Evolutionary conservation across 768 basidiomycete species (phyloP).

Genomic region (Daedaleopsis nitida): DNA sequence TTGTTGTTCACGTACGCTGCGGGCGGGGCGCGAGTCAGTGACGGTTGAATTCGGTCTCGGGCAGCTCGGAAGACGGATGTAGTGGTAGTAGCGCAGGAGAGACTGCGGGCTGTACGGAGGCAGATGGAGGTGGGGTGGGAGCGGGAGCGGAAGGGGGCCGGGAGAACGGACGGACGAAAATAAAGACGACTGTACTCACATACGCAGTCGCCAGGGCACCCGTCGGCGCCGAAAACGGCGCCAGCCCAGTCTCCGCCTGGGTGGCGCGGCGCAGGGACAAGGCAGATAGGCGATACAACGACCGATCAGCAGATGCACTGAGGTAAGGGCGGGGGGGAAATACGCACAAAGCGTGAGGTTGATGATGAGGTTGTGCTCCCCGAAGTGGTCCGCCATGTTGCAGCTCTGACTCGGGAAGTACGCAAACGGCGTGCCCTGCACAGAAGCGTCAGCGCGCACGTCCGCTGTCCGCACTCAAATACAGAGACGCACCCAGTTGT

Average conservation of each 20-base stretch:
- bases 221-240: slow-evolving; percentile 42
- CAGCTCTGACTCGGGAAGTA: slow-evolving; percentile 7
- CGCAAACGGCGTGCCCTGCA: slow-evolving; percentile 50
- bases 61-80: background rate
- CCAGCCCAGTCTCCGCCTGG: slow-evolving; percentile 59
- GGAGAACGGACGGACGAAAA: too few species aligned
- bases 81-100: too few species aligned
- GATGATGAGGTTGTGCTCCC: slow-evolving; percentile 6
- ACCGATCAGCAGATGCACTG: background rate
- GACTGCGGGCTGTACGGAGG: too few species aligned
- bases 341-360: slow-evolving; percentile 59
- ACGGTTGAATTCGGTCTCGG: too few species aligned
- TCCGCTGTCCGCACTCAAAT: background rate
- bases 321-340: too few species aligned
- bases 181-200: slow-evolving; percentile 38
- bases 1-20: slow-evolving; percentile 67
- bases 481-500: slow-evolving; percentile 47
- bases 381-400: background rate
- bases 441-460: background rate
- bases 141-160: too few species aligned
- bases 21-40: too few species aligned
- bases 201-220: slow-evolving; percentile 53
- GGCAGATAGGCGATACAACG: background rate
- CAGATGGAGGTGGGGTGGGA: too few species aligned
- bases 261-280: too few species aligned